Conservation (phyloP, 2,329 filamentous ascomycete species). For the Verruconis gallopava region DNA sequence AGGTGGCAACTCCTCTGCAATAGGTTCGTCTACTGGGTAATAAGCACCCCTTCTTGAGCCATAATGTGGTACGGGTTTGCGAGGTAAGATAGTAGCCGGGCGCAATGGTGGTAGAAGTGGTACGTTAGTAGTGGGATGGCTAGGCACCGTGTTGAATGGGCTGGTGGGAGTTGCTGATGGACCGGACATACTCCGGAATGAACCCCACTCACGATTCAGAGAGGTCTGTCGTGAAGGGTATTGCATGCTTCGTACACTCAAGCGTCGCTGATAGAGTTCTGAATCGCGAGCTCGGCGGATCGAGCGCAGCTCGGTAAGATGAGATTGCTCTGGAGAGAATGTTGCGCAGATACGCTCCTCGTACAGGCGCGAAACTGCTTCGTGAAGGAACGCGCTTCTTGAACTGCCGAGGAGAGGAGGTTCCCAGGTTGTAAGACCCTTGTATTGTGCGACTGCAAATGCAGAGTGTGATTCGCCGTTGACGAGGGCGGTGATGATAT, state of each 20-base stretch:
- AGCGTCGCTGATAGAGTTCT: slow-evolving; percentile 23
- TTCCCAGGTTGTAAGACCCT: slow-evolving; percentile 46
- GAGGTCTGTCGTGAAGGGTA: background rate
- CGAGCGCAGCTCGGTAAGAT: slow-evolving; percentile 22
- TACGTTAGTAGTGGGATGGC: background rate
- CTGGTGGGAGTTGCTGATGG: no score
- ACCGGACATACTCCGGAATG: background rate
- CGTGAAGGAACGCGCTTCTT: slow-evolving; percentile 45
- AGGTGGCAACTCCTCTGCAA: background rate
- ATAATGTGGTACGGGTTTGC: background rate
- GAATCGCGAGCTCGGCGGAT: slow-evolving; percentile 29
- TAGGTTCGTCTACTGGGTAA: background rate
- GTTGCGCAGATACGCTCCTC: slow-evolving; percentile 34
- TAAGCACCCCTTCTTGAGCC: background rate
- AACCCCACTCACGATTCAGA: background rate
- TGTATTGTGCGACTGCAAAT: slow-evolving; percentile 39
- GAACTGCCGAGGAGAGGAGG: slow-evolving; percentile 32
- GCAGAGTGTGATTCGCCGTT: slow-evolving; percentile 17
- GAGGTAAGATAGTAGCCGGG: background rate
- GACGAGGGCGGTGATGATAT: slow-evolving; percentile 29
- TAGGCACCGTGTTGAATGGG: background rate
- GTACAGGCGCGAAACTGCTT: slow-evolving; percentile 47
- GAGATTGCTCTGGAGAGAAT: slow-evolving; percentile 18
- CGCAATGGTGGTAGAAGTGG: background rate
- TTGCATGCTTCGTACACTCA: background rate